Evolutionary conservation across 2,329 filamentous ascomycete genomes (phyloP).

Genomic region (Purpureocillium lavendulum): DNA sequence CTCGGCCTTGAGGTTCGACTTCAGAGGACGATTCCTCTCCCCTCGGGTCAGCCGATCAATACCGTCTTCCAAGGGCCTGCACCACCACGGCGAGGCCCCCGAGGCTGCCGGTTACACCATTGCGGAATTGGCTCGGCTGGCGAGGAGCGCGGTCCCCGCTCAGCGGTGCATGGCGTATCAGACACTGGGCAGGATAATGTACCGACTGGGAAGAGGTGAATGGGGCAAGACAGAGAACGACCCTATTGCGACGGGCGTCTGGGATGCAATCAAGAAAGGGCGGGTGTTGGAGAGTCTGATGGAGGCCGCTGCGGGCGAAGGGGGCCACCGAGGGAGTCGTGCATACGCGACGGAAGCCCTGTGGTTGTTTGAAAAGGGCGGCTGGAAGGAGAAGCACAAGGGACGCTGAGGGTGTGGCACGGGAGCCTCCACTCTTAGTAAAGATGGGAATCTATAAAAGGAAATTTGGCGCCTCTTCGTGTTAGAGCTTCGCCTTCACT

Average conservation of each 20-base stretch:
- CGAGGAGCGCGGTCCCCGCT: conserved; percentile 72
- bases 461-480: too few relatives aligned
- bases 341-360: conserved; percentile 83
- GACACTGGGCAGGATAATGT: conserved; percentile 78
- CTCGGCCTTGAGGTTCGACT: conserved; percentile 79
- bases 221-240: conserved; percentile 52
- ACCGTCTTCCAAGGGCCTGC: conserved; percentile 70
- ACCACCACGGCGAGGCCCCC: conserved; percentile 88
- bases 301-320: conserved; percentile 62
- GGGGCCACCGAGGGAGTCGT: conserved; percentile 68
- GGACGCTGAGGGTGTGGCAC: conserved; percentile 29
- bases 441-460: too few relatives aligned
- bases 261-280: conserved; percentile 69
- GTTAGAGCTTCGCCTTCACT: too few relatives aligned
- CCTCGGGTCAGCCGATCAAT: conserved; percentile 67
- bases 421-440: too few relatives aligned
- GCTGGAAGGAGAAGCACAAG: conserved; percentile 55
- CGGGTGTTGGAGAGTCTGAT: conserved; percentile 68
- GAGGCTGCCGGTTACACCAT: conserved; percentile 94
- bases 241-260: conserved; percentile 68
- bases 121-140: conserved; percentile 71
- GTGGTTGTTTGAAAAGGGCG: conserved; percentile 73
- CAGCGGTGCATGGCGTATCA: conserved; percentile 91
- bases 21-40: conserved; percentile 70
- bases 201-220: conserved; percentile 66